Conservation (phyloP, 2,329 filamentous ascomycete genomes). For the Septoria linicola region DNA sequence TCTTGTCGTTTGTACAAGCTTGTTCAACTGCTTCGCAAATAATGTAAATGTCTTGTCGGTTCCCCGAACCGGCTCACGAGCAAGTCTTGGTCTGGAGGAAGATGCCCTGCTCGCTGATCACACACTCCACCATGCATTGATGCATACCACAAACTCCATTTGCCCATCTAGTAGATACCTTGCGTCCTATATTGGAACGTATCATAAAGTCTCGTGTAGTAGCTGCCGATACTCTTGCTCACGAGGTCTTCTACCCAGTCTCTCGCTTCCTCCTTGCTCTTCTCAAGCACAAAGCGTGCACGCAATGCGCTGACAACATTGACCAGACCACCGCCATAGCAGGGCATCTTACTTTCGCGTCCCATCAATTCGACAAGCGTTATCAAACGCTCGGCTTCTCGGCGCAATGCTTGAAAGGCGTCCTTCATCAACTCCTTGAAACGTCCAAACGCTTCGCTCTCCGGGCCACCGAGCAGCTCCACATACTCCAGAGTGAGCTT, state of each 20-base stretch:
- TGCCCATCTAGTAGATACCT: conserved; percentile 66
- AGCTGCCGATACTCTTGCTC: conserved; percentile 78
- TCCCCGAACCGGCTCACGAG: too few relatives aligned
- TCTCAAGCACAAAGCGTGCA: conserved; percentile 76
- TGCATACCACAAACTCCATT: neutral
- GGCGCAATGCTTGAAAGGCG: conserved; percentile 76
- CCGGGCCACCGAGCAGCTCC: conserved; percentile 73
- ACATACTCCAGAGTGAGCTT: conserved; percentile 85
- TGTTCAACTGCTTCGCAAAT: too few relatives aligned
- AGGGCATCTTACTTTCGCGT: conserved; percentile 78
- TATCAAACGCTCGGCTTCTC: conserved; percentile 76
- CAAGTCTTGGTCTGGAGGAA: neutral
- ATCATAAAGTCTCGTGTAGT: conserved; percentile 78
- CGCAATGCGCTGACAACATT: conserved; percentile 68
- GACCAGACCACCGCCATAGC: conserved; percentile 71
- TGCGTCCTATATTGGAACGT: conserved; percentile 81
- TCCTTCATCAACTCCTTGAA: conserved; percentile 80
- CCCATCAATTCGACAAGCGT: conserved; percentile 85
- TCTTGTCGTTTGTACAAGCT: too few relatives aligned
- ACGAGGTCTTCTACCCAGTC: conserved; percentile 79
- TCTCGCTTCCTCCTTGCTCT: conserved; percentile 79
- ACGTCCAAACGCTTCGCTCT: conserved; percentile 67
- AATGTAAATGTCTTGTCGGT: too few relatives aligned
- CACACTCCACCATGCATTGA: neutral
- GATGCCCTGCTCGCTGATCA: neutral